phyloP scores from a whole-genome alignment of 2,329 filamentous ascomycete species.

The Xylogone sp. region DNA sequence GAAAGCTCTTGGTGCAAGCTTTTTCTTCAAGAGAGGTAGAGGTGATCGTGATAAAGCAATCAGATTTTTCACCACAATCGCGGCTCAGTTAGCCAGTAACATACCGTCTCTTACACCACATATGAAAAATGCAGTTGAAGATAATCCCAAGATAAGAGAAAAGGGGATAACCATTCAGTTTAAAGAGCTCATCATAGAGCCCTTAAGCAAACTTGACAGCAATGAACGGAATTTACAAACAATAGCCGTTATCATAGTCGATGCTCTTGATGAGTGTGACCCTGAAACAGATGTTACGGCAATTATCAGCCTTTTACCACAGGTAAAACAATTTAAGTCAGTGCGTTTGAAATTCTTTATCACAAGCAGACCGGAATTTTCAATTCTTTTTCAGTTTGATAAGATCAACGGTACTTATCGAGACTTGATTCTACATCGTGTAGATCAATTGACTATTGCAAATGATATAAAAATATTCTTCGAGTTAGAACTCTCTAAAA shows the following conservation, averaged over 20 bases:
- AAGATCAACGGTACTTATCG: slow-evolving; percentile 21
- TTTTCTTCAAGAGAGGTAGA: slow-evolving; percentile 12
- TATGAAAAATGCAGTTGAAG: slow-evolving; percentile 28
- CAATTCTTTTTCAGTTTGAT: slow-evolving; percentile 33
- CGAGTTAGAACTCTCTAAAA: slow-evolving; percentile 23
- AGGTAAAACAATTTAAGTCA: slow-evolving; percentile 8
- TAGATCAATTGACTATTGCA: slow-evolving; percentile 26
- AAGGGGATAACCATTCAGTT: slow-evolving; percentile 35
- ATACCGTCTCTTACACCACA: slow-evolving; percentile 24
- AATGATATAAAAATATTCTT: slow-evolving; percentile 35
- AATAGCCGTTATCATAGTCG: slow-evolving; percentile 26
- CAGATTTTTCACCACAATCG: slow-evolving; percentile 38
- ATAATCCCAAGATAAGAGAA: slow-evolving; percentile 23
- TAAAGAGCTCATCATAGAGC: slow-evolving; percentile 34
- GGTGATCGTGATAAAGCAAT: slow-evolving; percentile 31
- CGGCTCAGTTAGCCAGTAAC: slow-evolving; percentile 26
- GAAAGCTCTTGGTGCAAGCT: slow-evolving; percentile 8
- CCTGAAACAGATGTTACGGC: slow-evolving; percentile 24
- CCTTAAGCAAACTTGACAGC: slow-evolving; percentile 10
- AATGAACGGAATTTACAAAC: background rate
- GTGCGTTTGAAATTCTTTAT: slow-evolving; percentile 1
- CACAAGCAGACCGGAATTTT: slow-evolving; percentile 15
- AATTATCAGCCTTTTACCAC: slow-evolving; percentile 28
- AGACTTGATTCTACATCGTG: slow-evolving; percentile 27
- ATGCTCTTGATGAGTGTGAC: slow-evolving; percentile 34